These are phyloP conservation scores for Lignosus rhinocerotis DNA, from an alignment of 1,284 basidiomycete species.

Conservation along the genomic window DNA sequence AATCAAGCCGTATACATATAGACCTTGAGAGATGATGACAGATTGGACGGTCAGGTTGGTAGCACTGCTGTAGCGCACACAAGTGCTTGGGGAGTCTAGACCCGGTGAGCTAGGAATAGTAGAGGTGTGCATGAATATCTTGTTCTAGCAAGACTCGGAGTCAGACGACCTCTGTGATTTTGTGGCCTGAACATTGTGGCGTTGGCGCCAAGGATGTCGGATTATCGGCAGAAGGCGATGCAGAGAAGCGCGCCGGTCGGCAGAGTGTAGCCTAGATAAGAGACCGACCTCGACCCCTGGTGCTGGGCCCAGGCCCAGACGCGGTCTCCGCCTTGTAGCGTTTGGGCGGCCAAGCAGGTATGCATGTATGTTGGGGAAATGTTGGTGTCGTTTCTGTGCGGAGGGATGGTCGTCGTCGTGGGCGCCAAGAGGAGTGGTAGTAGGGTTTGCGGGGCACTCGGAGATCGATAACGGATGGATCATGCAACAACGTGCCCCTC, in stretches of 20 bases:
- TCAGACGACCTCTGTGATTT: neutral
- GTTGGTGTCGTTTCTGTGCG: neutral
- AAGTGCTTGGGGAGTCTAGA: neutral
- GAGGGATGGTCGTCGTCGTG: neutral
- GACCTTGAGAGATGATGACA: no score
- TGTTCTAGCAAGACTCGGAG: neutral
- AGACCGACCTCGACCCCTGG: constrained; percentile 6
- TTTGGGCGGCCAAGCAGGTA: neutral
- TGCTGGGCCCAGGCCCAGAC: constrained; percentile 10
- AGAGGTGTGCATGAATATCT: neutral
- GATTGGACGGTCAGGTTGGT: no score
- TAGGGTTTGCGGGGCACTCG: constrained; percentile 6
- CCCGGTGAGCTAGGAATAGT: neutral
- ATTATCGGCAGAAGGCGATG: constrained; percentile 4
- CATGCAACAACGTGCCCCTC: constrained; percentile 15
- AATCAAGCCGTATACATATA: no score
- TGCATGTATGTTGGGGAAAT: neutral
- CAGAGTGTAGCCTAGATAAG: neutral
- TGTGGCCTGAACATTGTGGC: neutral
- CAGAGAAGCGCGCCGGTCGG: constrained; percentile 1
- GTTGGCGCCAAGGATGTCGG: neutral
- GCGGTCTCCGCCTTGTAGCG: neutral
- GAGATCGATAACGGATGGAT: constrained; percentile 22
- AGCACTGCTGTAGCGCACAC: no score
- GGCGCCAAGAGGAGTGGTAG: neutral